Percentiles rank a stretch among this genome's conserved stretches.
Evolutionary conservation across 1,284 basidiomycete species (phyloP).

Genomic region (Microbotryum violaceum): DNA sequence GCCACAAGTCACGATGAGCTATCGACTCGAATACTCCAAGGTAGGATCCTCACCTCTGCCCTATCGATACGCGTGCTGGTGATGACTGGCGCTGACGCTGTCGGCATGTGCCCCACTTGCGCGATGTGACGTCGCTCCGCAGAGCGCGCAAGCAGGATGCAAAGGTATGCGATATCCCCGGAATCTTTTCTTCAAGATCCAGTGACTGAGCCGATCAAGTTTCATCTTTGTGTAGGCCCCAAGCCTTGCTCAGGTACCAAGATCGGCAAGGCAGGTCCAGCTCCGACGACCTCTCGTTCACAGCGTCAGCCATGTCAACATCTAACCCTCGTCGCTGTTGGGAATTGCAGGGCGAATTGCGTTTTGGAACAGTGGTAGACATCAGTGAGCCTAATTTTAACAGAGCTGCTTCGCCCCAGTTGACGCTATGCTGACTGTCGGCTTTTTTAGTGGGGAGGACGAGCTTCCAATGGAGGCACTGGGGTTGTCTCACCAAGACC

Average conservation of each 20-base stretch:
- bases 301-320: no score
- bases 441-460: conserved; percentile 20
- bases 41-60: not conserved
- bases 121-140: no score
- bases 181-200: no score
- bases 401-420: not conserved
- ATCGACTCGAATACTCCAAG: conserved; percentile 8
- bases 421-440: not conserved
- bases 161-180: no score
- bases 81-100: no score
- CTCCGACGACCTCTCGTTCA: no score
- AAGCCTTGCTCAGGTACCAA: conserved; percentile 39
- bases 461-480: conserved; percentile 39
- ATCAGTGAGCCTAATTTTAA: conserved; percentile 25
- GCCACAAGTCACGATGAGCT: not conserved
- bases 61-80: no score
- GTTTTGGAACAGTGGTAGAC: conserved; percentile 38
- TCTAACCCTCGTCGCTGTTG: no score
- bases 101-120: no score
- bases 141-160: no score
- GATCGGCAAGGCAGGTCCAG: conserved; percentile 33
- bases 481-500: conserved; percentile 36
- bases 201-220: no score
- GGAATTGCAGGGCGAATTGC: conserved; percentile 18
- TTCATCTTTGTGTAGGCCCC: conserved; percentile 12